phyloP scores from a whole-genome alignment of 108 stramenopile species.

The Nitzschia inconspicua region DNA sequence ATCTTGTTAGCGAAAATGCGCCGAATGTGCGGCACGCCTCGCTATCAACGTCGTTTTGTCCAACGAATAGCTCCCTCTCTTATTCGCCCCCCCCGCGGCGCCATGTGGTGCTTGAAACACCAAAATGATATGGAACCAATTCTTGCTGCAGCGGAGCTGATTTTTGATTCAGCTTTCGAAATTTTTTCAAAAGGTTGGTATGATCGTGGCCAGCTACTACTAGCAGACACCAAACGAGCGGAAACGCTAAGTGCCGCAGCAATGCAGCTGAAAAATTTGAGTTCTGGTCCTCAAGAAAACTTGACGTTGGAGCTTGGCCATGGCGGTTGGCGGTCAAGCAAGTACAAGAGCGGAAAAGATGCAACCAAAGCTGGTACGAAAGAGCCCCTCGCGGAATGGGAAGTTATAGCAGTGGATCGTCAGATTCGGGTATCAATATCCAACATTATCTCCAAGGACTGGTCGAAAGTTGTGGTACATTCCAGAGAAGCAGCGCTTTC shows the following conservation, averaged over 20 bases:
- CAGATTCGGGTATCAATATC: conserved; percentile 66
- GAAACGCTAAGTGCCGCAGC: conserved; percentile 65
- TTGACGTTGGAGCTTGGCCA: conserved; percentile 31
- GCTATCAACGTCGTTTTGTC: conserved; percentile 85
- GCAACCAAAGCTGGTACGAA: conserved; percentile 17
- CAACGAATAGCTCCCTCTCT: conserved; percentile 80
- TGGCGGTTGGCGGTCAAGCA: conserved; percentile 22
- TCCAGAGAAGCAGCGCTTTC: conserved; percentile 21
- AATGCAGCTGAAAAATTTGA: conserved; percentile 51
- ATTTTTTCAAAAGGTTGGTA: conserved; percentile 82
- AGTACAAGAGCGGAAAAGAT: conserved; percentile 31
- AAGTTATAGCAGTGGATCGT: conserved; percentile 66
- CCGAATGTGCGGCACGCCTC: conserved; percentile 66
- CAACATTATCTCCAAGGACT: conserved; percentile 66
- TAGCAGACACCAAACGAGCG: conserved; percentile 67
- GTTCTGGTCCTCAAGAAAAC: conserved; percentile 29
- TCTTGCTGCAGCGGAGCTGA: conserved; percentile 75
- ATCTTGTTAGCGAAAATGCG: conserved; percentile 54
- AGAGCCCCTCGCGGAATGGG: conserved; percentile 79
- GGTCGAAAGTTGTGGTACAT: conserved; percentile 49
- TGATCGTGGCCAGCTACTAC: conserved; percentile 64
- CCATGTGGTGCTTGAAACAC: conserved; percentile 84
- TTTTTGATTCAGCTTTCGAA: conserved; percentile 67
- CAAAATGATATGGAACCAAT: conserved; percentile 89
- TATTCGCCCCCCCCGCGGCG: conserved; percentile 68